phyloP scores from a whole-genome alignment of 2,329 filamentous ascomycete species.

The Trichophyton equinum region DNA sequence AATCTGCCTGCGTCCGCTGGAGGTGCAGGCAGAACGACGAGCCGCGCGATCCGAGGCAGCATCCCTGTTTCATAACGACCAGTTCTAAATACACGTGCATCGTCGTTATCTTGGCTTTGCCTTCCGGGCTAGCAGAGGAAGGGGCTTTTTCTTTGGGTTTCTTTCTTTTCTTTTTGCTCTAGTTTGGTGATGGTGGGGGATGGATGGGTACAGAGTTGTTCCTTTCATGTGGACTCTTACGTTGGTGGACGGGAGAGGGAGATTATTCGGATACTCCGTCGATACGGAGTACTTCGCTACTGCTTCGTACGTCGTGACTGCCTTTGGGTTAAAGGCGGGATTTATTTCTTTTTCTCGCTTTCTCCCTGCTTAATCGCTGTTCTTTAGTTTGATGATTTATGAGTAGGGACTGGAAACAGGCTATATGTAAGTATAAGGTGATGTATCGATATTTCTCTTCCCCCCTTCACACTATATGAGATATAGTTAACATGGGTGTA shows the following conservation, averaged over 20 bases:
- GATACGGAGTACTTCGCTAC: no score
- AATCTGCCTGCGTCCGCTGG: background rate
- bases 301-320: no score
- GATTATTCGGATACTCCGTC: no score
- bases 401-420: background rate
- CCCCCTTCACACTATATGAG: no score
- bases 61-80: background rate
- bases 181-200: no score
- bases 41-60: background rate
- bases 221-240: no score
- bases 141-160: background rate
- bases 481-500: background rate
- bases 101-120: background rate
- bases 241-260: no score
- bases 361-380: background rate
- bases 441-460: background rate
- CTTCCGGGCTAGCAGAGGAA: background rate
- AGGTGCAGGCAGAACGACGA: background rate
- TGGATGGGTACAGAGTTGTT: no score
- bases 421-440: background rate
- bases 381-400: background rate
- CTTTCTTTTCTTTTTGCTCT: no score
- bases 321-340: background rate
- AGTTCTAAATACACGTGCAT: background rate
- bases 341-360: background rate